Conservation (phyloP, 495 filamentous ascomycete species). For the Tirmania nivea region DNA sequence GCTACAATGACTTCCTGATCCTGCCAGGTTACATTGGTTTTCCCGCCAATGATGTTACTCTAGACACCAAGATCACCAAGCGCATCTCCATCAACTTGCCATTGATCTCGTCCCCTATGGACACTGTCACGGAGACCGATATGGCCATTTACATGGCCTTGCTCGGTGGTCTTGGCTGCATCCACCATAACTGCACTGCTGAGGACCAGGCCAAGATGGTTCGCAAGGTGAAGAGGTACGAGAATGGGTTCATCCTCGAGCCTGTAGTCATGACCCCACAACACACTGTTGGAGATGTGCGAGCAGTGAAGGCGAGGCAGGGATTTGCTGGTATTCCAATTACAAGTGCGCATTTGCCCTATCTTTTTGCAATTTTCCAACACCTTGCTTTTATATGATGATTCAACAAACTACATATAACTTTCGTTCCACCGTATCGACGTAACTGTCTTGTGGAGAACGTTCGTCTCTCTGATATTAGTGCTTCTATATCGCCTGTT, state of each 20-base stretch:
- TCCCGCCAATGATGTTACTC: constrained; percentile 65
- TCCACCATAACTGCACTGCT: constrained; percentile 95
- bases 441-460: constrained; percentile 37
- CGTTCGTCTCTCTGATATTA: constrained; percentile 6
- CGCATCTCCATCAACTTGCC: constrained; percentile 84
- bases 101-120: constrained; percentile 93
- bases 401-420: constrained; percentile 56
- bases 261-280: constrained; percentile 75
- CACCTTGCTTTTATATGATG: constrained; percentile 35
- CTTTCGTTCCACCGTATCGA: constrained; percentile 99
- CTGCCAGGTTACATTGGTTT: constrained; percentile 45
- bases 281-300: constrained; percentile 79
- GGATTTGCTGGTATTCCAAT: constrained; percentile 98
- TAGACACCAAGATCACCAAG: constrained; percentile 85
- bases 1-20: constrained; percentile 40
- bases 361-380: constrained; percentile 6
- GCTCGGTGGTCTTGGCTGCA: constrained; percentile 85
- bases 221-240: constrained; percentile 93
- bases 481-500: not conserved
- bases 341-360: constrained; percentile 53
- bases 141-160: constrained; percentile 99
- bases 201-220: constrained; percentile 98
- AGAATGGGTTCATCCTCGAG: constrained; percentile 97
- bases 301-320: constrained; percentile 86
- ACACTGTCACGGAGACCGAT: constrained; percentile 95